Percentiles rank a stretch among this genome's conserved stretches.
Conservation (phyloP, 164 flowering plant genomes). For the Kalanchoe fedtschenkoi region DNA sequence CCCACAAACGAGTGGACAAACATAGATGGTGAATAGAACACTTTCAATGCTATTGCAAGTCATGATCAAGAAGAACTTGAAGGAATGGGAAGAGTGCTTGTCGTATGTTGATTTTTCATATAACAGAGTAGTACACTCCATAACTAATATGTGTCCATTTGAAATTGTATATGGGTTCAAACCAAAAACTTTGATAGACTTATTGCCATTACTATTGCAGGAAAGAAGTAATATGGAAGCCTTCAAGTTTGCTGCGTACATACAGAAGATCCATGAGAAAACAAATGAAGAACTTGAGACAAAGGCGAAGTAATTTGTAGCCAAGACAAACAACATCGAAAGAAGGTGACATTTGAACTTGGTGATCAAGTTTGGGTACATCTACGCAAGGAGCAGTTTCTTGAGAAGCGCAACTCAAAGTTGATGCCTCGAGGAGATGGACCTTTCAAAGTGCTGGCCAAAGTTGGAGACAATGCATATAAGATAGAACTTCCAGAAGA, state of each 20-base stretch:
- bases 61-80: too few relatives aligned
- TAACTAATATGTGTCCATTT: constrained; percentile 8
- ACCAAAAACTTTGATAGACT: constrained; percentile 7
- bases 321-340: background rate
- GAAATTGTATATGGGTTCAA: constrained; percentile 13
- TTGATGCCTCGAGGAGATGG: background rate
- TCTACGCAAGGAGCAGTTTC: background rate
- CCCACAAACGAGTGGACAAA: too few relatives aligned
- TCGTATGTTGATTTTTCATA: constrained; percentile 10
- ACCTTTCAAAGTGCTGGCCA: background rate
- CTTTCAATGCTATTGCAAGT: too few relatives aligned
- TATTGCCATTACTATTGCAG: background rate
- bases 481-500: background rate
- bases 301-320: too few relatives aligned
- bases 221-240: constrained; percentile 4
- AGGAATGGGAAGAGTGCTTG: too few relatives aligned
- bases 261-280: constrained; percentile 2
- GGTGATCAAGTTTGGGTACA: background rate
- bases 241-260: background rate
- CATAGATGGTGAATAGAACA: too few relatives aligned
- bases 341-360: background rate
- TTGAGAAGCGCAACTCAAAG: background rate
- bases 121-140: constrained; percentile 5
- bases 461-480: background rate
- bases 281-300: background rate